Evolutionary conservation across 306 rosid genomes (phyloP).

Genomic region (Leucaena leucocephala): DNA sequence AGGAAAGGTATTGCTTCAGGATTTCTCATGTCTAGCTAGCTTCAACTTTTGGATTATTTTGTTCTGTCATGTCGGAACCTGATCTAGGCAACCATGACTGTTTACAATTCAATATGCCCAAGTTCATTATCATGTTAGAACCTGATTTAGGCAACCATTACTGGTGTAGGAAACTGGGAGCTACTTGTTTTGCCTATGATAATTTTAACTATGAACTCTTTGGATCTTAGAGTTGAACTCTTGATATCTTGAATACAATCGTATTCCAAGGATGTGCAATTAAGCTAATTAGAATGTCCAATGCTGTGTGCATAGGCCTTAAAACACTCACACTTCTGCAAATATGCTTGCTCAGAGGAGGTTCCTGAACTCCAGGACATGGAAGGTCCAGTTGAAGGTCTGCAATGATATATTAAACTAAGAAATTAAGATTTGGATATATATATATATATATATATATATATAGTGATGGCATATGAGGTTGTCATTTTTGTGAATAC

Average conservation of each 20-base stretch:
- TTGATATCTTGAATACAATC: conserved; percentile 6
- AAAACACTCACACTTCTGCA: conserved; percentile 86
- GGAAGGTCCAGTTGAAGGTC: conserved; percentile 98
- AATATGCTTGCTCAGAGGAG: conserved; percentile 97
- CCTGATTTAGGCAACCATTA: not conserved
- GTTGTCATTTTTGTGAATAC: conserved; percentile 33
- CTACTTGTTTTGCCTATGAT: not conserved
- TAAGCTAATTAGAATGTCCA: conserved; percentile 26
- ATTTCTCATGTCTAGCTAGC: not conserved
- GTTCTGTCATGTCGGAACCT: conserved; percentile 20
- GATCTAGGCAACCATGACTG: not conserved
- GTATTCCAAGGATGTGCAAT: conserved; percentile 20
- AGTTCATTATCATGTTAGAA: conserved; percentile 22
- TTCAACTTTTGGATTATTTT: not conserved
- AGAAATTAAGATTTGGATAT: not conserved
- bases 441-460: not conserved
- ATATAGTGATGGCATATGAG: conserved; percentile 16
- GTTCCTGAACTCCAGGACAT: conserved; percentile 95
- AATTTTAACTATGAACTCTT: not conserved
- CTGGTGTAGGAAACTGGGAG: not conserved
- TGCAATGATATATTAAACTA: conserved; percentile 10
- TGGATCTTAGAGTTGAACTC: not conserved
- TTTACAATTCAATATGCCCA: not conserved
- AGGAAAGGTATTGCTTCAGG: not conserved
- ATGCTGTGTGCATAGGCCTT: conserved; percentile 62